phyloP scores from a whole-genome alignment of 1,284 basidiomycete genomes.

The Paramarasmius palmivorus region DNA sequence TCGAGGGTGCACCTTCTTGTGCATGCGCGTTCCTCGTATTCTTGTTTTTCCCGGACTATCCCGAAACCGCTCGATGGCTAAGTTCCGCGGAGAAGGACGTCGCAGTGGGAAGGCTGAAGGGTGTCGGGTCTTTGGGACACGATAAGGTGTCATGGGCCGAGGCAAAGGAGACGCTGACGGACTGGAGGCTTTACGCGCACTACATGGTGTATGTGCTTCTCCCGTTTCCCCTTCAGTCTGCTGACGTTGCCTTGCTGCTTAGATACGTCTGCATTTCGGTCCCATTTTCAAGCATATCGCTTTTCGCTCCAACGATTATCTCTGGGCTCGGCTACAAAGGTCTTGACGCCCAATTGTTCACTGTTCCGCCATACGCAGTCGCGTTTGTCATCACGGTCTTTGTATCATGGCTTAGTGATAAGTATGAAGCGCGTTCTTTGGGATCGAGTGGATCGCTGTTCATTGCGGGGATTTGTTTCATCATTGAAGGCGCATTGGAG shows the following conservation, averaged over 20 bases:
- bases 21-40: slow-evolving; percentile 36
- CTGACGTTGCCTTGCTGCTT: too few species aligned
- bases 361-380: slow-evolving; percentile 53
- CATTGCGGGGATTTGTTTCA: slow-evolving; percentile 24
- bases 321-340: slow-evolving; percentile 44
- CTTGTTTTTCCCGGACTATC: slow-evolving; percentile 45
- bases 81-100: slow-evolving; percentile 30
- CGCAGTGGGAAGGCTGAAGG: slow-evolving; percentile 26
- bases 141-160: slow-evolving; percentile 29
- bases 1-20: slow-evolving; percentile 47
- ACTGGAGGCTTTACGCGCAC: slow-evolving; percentile 32
- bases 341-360: slow-evolving; percentile 54
- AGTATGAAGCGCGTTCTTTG: slow-evolving; percentile 8
- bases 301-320: slow-evolving; percentile 38
- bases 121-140: slow-evolving; percentile 27
- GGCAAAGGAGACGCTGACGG: slow-evolving; percentile 26
- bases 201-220: slow-evolving; percentile 21
- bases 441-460: slow-evolving; percentile 20
- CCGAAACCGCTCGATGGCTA: slow-evolving; percentile 42
- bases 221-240: not conserved
- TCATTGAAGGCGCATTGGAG: slow-evolving; percentile 16
- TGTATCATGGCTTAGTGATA: slow-evolving; percentile 21
- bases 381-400: slow-evolving; percentile 33
- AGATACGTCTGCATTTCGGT: slow-evolving; percentile 30
- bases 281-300: slow-evolving; percentile 34